Conservation (phyloP, 2,329 filamentous ascomycete species). For the Colletotrichum magnum region DNA sequence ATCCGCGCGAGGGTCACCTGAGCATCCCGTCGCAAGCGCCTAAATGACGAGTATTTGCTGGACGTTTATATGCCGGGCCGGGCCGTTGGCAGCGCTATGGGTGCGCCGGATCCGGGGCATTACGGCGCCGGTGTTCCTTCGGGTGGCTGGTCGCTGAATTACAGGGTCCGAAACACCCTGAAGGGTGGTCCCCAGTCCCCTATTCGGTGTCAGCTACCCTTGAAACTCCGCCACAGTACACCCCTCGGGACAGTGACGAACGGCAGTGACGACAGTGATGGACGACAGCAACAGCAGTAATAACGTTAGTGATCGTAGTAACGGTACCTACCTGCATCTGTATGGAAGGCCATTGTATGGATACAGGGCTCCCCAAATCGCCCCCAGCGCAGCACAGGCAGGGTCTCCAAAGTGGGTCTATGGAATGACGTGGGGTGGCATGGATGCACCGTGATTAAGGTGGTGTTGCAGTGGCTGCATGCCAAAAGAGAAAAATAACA, state of each 20-base stretch:
- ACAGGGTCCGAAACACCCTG: no score
- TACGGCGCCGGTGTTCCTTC: conserved; percentile 17
- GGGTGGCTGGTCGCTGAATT: neutral
- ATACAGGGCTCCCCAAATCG: no score
- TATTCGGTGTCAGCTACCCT: no score
- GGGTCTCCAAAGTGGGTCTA: conserved; percentile 14
- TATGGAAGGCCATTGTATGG: no score
- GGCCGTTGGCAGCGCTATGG: conserved; percentile 8
- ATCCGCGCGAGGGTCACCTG: neutral
- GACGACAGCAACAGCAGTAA: no score
- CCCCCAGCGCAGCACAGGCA: no score
- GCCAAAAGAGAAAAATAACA: conserved; percentile 32
- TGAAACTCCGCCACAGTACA: no score
- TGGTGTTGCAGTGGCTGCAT: conserved; percentile 10
- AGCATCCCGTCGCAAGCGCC: neutral
- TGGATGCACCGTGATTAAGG: neutral
- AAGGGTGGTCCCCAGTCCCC: no score
- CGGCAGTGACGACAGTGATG: no score
- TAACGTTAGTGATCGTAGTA: no score
- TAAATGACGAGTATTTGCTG: neutral
- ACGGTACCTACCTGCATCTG: no score
- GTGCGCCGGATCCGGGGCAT: conserved; percentile 27
- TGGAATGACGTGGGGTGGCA: conserved; percentile 36
- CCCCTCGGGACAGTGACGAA: no score
- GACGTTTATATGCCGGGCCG: conserved; percentile 14